Percentiles rank a stretch among this genome's conserved stretches.
Conservation (phyloP, 331 rosid species). For the Phaseolus coccineus region DNA sequence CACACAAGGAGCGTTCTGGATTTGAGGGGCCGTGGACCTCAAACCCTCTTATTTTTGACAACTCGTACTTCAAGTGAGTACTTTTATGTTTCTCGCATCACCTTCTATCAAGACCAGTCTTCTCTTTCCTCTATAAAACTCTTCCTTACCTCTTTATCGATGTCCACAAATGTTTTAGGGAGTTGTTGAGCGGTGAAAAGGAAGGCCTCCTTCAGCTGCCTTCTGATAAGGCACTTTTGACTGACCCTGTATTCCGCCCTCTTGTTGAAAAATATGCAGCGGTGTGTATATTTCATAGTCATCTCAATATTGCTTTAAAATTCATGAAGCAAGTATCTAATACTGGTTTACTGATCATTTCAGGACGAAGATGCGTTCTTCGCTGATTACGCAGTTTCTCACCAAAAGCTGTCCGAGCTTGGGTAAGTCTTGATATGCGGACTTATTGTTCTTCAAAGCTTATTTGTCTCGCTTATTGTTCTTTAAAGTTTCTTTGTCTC, state of each 20-base stretch:
- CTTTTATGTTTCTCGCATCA: background rate
- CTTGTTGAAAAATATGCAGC: slow-evolving; percentile 95
- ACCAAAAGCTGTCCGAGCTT: slow-evolving; percentile 88
- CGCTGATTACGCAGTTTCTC: slow-evolving; percentile 75
- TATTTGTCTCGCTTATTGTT: too few relatives aligned
- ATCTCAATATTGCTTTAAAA: too few relatives aligned
- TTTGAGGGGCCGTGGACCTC: slow-evolving; percentile 97
- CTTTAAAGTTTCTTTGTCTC: too few relatives aligned
- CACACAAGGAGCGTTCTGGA: slow-evolving; percentile 98
- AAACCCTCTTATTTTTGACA: slow-evolving; percentile 94
- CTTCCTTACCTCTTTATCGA: too few relatives aligned
- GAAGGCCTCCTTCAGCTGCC: slow-evolving; percentile 89
- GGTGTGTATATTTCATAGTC: slow-evolving; percentile 48
- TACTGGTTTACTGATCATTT: background rate
- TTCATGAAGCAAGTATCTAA: background rate
- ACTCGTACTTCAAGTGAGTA: slow-evolving; percentile 81
- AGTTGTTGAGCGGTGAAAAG: slow-evolving; percentile 81
- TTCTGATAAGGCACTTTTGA: slow-evolving; percentile 80
- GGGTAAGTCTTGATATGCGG: slow-evolving; percentile 60
- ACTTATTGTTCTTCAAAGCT: background rate
- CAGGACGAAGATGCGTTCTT: slow-evolving; percentile 97
- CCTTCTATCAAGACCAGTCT: background rate
- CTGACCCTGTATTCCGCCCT: slow-evolving; percentile 91
- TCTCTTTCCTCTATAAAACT: too few relatives aligned
- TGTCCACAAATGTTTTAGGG: slow-evolving; percentile 48